Conservation (phyloP, 208 protist species). For the Zelonia costaricensis region DNA sequence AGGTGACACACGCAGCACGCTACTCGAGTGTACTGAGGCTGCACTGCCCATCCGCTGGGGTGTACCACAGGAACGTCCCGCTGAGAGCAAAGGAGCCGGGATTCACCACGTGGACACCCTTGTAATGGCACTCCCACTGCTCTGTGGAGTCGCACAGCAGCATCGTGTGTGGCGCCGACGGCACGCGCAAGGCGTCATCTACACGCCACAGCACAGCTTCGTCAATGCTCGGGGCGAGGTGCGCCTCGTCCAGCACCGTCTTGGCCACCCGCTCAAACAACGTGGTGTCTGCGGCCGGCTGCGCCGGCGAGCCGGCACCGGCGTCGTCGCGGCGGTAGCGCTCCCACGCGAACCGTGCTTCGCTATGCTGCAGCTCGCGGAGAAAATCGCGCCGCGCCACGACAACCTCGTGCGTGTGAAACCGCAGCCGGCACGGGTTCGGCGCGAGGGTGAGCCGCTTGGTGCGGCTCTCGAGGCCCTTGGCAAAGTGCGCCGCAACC, state of each 20-base stretch:
- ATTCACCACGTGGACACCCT: constrained; percentile 81
- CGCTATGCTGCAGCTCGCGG: constrained; percentile 60
- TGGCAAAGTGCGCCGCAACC: constrained; percentile 52
- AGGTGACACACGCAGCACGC: neutral
- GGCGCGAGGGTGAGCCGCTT: constrained; percentile 73
- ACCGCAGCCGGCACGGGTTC: constrained; percentile 86
- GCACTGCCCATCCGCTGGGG: constrained; percentile 81
- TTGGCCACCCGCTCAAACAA: constrained; percentile 81
- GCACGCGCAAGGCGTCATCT: constrained; percentile 75
- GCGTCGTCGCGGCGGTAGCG: constrained; percentile 14
- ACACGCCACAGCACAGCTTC: constrained; percentile 71
- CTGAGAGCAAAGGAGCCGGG: constrained; percentile 80
- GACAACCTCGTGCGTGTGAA: constrained; percentile 86
- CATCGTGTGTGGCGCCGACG: constrained; percentile 78
- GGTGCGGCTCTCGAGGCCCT: constrained; percentile 49
- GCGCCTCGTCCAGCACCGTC: constrained; percentile 81
- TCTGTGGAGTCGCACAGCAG: constrained; percentile 89
- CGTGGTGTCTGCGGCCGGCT: neutral
- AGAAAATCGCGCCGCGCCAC: constrained; percentile 78
- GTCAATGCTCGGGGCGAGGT: constrained; percentile 66
- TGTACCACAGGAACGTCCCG: constrained; percentile 90
- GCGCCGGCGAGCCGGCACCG: neutral
- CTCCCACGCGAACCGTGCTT: constrained; percentile 33
- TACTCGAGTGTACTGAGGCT: constrained; percentile 73
- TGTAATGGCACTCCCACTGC: constrained; percentile 90